phyloP scores from a whole-genome alignment of 305 asterid genomes.

The Euphrasia arctica region DNA sequence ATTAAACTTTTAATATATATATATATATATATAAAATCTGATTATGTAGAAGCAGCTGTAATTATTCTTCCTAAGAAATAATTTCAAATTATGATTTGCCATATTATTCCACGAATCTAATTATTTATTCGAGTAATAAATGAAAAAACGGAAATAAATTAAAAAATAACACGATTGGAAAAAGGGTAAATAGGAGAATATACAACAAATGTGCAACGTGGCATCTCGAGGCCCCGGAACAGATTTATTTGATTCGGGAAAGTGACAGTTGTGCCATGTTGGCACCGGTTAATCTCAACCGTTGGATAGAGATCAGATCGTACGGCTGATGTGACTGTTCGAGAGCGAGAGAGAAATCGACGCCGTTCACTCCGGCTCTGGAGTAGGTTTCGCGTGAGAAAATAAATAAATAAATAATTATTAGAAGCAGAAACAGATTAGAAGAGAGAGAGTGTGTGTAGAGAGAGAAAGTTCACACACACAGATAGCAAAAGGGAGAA shows the following conservation, averaged over 20 bases:
- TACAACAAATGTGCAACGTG: slow-evolving; percentile 41
- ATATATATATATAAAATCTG: too few species aligned
- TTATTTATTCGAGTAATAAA: too few species aligned
- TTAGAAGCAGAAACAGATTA: slow-evolving; percentile 34
- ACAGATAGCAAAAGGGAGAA: too few species aligned
- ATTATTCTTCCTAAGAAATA: too few species aligned
- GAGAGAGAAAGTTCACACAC: slow-evolving; percentile 6
- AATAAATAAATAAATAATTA: slow-evolving; percentile 24
- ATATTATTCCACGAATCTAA: too few species aligned
- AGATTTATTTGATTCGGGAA: slow-evolving; percentile 6
- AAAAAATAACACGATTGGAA: too few species aligned
- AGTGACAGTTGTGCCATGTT: slow-evolving; percentile 68
- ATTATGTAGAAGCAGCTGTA: too few species aligned
- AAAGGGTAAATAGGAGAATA: slow-evolving; percentile 13
- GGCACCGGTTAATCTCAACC: slow-evolving; percentile 37
- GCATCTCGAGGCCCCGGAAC: slow-evolving; percentile 33
- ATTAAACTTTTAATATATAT: too few species aligned
- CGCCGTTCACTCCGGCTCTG: slow-evolving; percentile 47
- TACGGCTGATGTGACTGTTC: slow-evolving; percentile 30
- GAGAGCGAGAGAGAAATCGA: slow-evolving; percentile 38
- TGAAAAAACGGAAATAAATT: too few species aligned
- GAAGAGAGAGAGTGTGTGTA: slow-evolving; percentile 38
- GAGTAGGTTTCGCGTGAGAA: slow-evolving; percentile 62
- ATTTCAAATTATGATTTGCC: too few species aligned
- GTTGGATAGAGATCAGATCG: slow-evolving; percentile 38